Evolutionary conservation across 768 basidiomycete species (phyloP), one percentile per base, ranked within the genome.

Genomic region (Suillus fuscotomentosus): DNA sequence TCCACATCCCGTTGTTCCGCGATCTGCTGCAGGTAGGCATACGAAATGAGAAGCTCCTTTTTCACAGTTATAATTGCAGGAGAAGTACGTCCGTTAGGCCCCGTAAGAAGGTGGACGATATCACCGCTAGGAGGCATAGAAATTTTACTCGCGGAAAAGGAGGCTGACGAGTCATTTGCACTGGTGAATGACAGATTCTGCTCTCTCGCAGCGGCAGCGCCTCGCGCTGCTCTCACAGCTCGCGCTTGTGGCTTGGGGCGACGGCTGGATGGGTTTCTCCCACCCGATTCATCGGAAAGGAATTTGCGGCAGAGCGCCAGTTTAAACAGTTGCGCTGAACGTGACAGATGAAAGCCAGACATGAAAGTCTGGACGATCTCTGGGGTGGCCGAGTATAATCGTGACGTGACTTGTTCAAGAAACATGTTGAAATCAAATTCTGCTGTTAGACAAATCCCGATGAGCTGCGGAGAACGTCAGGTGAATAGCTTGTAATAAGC

Each of bases 241-340:
- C 68, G 74, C 31, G 68, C 71, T 55, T 77, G 76, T n/a, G 78
- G 76, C 43, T 75, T 74, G 7, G 78, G 77, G 54, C 79, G 74
- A 41, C 69, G 71, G 34, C 71, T 68, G 47, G 66, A 61, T 4
- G 61, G 61, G 4, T 57, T 70, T 22, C 61, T 34, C 39, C 47
- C 61, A 24, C 70, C 67, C 9, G 67, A 57, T 10, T 69, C 67
- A 54, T 73, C 74, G 10, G 71, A 72, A 47, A 82, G 67, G 54
- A 79, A 74, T 68, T 75, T 80, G 53, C 78, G 78, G 67, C 82
- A 84, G 15, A 84, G 67, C 0, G 73, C 67, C 5, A 84, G 63
- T 70, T 83, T 84, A 61, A 85, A 84, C 27, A 69, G 70, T 56
- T 79, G 74, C 3, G 71, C 64, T 3, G 79, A 66, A 22, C 73